Evolutionary conservation across 371 early-diverging fungal genomes (phyloP).

Genomic region (Rhizopus delemar): DNA sequence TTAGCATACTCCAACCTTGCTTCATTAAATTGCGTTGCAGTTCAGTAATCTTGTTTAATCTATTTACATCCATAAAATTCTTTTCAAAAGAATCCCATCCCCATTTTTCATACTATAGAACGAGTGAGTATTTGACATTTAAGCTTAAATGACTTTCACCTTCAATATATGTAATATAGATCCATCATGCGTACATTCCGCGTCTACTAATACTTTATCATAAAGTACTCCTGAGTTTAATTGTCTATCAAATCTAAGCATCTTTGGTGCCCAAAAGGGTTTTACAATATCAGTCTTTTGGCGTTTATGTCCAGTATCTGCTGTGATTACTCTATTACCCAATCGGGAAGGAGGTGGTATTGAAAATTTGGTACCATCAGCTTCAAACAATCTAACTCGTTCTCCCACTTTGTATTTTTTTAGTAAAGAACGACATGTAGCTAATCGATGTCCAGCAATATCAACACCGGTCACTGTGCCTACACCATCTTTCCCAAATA

Average conservation of each 20-base stretch:
- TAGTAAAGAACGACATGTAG: conserved; percentile 68
- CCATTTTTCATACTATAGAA: conserved; percentile 61
- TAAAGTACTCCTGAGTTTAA: conserved; percentile 52
- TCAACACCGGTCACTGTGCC: conserved; percentile 95
- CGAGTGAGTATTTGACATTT: neutral
- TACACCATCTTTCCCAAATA: conserved; percentile 53
- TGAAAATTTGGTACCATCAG: conserved; percentile 83
- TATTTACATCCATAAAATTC: conserved; percentile 66
- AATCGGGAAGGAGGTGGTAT: conserved; percentile 67
- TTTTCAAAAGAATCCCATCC: conserved; percentile 72
- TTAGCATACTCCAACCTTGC: conserved; percentile 71
- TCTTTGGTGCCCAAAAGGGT: conserved; percentile 81
- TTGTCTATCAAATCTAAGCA: conserved; percentile 66
- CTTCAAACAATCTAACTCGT: conserved; percentile 62
- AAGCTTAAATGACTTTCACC: conserved; percentile 23
- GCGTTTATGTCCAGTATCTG: conserved; percentile 8
- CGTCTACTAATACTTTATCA: conserved; percentile 91
- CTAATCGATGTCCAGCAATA: conserved; percentile 70
- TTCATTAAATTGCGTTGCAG: conserved; percentile 63
- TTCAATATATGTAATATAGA: conserved; percentile 86
- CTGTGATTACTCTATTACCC: conserved; percentile 21
- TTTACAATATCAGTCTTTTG: conserved; percentile 24
- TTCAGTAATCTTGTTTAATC: conserved; percentile 48
- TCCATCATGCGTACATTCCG: conserved; percentile 97
- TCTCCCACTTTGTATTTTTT: conserved; percentile 67